Base-by-base conservation (phyloP, 305 asterid genomes). In the Rubia balearica region DNA sequence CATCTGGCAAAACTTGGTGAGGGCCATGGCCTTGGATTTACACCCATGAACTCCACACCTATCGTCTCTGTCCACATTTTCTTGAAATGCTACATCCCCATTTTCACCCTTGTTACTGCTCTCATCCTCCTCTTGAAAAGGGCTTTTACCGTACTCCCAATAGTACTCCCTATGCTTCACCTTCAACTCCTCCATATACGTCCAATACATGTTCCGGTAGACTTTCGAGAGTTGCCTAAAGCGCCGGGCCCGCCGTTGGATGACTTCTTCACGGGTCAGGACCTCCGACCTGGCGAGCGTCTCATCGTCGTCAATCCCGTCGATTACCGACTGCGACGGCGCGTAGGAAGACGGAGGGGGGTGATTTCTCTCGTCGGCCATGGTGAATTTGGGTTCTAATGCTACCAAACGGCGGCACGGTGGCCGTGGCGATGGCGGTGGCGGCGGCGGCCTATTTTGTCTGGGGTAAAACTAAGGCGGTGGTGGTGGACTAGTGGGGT, bases 1-100 rank as follows among this genome's bases (percentile, higher is more conserved):
- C 85, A 83, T 82, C 71, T 79, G 95, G 74, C 97, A 91, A 78
- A 86, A 91, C 78, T 72, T 83, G 12, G 95, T 85, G 72, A 89
- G 73, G 1, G 97, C 92, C 92, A 87, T 86, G 1, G 95, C 92
- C 83, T 91, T 91, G n/a, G 85, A 82, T 87, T 86, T 91, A 79
- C 96, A 91, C 22, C 84, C 84, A 40, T 85, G 85, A 46, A 87
- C 85, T 38, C 80, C 88, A 71, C 97, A 91, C 65, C 81, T 75
- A 69, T 78, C 48, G 42, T 56, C 59, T 24, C 7, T 67, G 43
- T 73, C 78, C 53, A 75, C 78, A 65, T 81, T 75, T n/a, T 71
- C 82, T 21, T 27, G 74, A 53, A 41, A 24, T 55, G 22, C 56
- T 1, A 43, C 57, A 14, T 70, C 71, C 68, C 62, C 71, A 14